phyloP scores from a whole-genome alignment of 352 stramenopile species.

The Phytophthora pistaciae region DNA sequence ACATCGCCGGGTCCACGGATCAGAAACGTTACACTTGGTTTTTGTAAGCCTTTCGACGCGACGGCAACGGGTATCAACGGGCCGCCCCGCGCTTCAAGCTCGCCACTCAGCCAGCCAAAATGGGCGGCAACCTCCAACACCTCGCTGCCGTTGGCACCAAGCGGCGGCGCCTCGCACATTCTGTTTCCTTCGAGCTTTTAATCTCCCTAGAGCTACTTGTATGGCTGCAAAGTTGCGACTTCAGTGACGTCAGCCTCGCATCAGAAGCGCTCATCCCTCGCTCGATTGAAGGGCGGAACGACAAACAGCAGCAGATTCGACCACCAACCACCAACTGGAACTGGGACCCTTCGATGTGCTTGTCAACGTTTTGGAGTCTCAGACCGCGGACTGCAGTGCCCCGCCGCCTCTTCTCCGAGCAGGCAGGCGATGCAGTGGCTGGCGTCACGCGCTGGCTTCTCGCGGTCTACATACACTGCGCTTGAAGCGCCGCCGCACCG shows the following conservation, averaged over 20 bases:
- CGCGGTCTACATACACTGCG: neutral
- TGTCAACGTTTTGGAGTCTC: neutral
- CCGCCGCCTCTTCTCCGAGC: conserved; percentile 29
- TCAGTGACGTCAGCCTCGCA: conserved; percentile 16
- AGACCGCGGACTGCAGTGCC: neutral
- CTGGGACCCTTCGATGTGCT: too few relatives aligned
- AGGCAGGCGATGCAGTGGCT: conserved; percentile 10
- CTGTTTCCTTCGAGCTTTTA: neutral
- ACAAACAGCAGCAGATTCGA: neutral
- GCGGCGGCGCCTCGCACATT: neutral
- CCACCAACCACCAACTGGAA: neutral
- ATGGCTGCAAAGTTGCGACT: conserved; percentile 1
- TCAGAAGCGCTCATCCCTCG: conserved; percentile 16
- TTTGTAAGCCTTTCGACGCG: conserved; percentile 11
- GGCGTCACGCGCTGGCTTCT: conserved; percentile 34
- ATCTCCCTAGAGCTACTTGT: neutral
- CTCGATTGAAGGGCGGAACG: neutral
- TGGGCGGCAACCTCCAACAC: neutral
- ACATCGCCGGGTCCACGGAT: conserved; percentile 15
- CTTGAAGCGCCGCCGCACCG: conserved; percentile 1
- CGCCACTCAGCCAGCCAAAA: neutral
- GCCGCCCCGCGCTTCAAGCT: neutral
- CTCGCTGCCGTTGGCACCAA: neutral
- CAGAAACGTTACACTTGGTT: conserved; percentile 24
- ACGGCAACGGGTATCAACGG: conserved; percentile 7